Base-by-base conservation (phyloP, 2,329 filamentous ascomycete genomes). In the Colletotrichum horii region DNA sequence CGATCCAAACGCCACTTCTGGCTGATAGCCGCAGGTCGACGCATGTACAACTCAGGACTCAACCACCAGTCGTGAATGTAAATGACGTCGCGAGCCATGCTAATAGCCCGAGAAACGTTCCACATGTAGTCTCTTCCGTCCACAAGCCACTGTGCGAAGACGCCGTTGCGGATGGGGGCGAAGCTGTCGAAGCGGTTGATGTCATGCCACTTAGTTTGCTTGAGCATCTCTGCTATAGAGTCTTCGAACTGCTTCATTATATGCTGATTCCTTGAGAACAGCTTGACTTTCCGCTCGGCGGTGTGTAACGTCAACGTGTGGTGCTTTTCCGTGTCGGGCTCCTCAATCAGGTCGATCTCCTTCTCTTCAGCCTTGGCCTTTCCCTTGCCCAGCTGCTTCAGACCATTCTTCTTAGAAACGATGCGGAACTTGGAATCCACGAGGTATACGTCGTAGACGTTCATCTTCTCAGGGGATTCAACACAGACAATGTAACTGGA, bases 41-140 rank as follows among this genome's bases (percentile, higher is more conserved):
- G 92, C 93, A 98, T 93, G 86, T 99, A 99, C 60, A 99, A 87
- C 84, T 99, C 96, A 1, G 97, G 97, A 79, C 95, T 98, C 55
- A 99, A 87, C 97, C 97, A 99, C 97, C 97, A 99, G 84, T 98
- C 97, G 83, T 99, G 97, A 77, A 99, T 98, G 84, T 98, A 98
- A 79, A 99, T 96, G 77, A 98, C 96, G 86, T 98, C 97, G 80
- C 95, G 95, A 11, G 97, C 97, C 92, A 98, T 98, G 82, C 95
- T 97, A 80, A 99, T 97, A 15, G 97, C 97, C 78, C 96, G 92
- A 14, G 96, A 98, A 9, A 98, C 96, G 83, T 98, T 98, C 97
- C 97, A 99, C 96, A 98, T 98, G 87, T 98, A 97, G 83, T 99
- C 97, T 79, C 97, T 92, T 19, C 95, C 97, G 84, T 99, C 97